Conservation (phyloP, 169 alveolate genomes). For the Toxoplasma gondii region DNA sequence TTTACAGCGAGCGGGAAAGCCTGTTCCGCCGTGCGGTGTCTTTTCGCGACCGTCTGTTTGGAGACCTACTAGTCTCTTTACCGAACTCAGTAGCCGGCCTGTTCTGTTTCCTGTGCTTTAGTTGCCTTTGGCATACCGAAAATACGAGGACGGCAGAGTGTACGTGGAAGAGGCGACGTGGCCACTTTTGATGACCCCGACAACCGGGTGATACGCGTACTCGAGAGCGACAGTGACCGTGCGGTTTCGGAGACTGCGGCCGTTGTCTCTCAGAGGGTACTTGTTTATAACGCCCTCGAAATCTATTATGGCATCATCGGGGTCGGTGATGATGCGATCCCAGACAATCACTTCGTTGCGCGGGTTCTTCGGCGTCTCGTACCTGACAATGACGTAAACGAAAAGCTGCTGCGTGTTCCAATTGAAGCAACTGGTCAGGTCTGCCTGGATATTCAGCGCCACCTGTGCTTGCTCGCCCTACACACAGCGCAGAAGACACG, state of each 20-base stretch:
- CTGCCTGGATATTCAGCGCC: slow-evolving; percentile 69
- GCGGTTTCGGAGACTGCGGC: slow-evolving; percentile 52
- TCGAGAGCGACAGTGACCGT: slow-evolving; percentile 45
- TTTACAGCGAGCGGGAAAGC: too few relatives aligned
- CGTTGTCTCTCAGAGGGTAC: slow-evolving; percentile 61
- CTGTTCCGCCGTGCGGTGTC: too few relatives aligned
- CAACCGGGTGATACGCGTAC: slow-evolving; percentile 52
- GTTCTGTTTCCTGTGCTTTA: too few relatives aligned
- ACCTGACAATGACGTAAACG: slow-evolving; percentile 67
- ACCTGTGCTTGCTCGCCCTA: slow-evolving; percentile 75
- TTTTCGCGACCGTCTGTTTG: too few relatives aligned
- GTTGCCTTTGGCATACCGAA: neutral
- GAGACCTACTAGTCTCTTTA: too few relatives aligned
- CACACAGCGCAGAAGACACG: neutral
- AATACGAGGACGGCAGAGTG: slow-evolving; percentile 53
- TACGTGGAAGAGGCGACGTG: slow-evolving; percentile 50
- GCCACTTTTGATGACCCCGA: slow-evolving; percentile 51
- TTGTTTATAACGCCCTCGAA: neutral
- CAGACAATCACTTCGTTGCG: slow-evolving; percentile 70
- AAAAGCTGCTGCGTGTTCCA: slow-evolving; percentile 77
- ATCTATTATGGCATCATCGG: slow-evolving; percentile 33
- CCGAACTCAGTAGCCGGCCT: too few relatives aligned
- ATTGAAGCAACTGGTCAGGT: slow-evolving; percentile 59
- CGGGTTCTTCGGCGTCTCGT: slow-evolving; percentile 66
- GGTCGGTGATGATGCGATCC: slow-evolving; percentile 65